Percentiles rank a stretch among this genome's conserved stretches.
These are phyloP conservation scores for Coniophora puteana DNA, from an alignment of 1,284 basidiomycete genomes.

Conservation along the genomic window DNA sequence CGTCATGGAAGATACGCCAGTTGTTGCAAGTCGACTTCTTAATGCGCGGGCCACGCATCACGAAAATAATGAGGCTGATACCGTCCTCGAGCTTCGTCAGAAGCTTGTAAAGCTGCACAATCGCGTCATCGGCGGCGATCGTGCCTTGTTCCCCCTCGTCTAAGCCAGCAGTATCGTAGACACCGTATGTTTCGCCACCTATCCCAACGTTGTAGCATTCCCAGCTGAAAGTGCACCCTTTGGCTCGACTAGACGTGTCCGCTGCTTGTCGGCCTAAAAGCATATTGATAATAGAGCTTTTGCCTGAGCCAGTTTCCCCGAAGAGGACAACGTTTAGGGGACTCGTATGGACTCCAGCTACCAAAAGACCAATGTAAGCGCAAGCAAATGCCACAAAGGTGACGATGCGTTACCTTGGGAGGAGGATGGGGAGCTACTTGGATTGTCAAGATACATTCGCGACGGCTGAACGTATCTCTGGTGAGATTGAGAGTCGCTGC, in stretches of 20 bases:
- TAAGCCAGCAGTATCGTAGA: conserved; percentile 29
- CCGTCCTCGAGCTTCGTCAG: conserved; percentile 20
- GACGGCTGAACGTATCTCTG: too few relatives aligned
- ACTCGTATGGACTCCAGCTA: background rate
- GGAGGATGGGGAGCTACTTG: too few relatives aligned
- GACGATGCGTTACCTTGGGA: too few relatives aligned
- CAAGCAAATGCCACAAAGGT: too few relatives aligned
- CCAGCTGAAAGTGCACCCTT: conserved; percentile 12
- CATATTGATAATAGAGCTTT: conserved; percentile 8
- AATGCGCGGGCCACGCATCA: conserved; percentile 24
- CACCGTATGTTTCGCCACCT: conserved; percentile 6
- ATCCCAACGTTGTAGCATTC: conserved; percentile 12
- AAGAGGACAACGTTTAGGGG: conserved; percentile 11
- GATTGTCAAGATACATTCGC: too few relatives aligned
- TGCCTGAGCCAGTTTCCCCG: conserved; percentile 8
- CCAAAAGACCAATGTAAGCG: background rate
- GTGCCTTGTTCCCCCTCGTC: conserved; percentile 22
- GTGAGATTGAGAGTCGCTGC: too few relatives aligned
- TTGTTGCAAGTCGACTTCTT: conserved; percentile 16
- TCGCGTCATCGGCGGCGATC: conserved; percentile 23
- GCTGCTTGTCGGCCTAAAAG: background rate
- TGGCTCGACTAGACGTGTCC: conserved; percentile 1
- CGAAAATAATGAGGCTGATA: conserved; percentile 22
- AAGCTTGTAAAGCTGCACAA: conserved; percentile 22
- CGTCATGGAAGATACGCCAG: conserved; percentile 21